Evolutionary conservation across 140 eudicot species (phyloP).

Genomic region (Ambrosia hybrid): DNA sequence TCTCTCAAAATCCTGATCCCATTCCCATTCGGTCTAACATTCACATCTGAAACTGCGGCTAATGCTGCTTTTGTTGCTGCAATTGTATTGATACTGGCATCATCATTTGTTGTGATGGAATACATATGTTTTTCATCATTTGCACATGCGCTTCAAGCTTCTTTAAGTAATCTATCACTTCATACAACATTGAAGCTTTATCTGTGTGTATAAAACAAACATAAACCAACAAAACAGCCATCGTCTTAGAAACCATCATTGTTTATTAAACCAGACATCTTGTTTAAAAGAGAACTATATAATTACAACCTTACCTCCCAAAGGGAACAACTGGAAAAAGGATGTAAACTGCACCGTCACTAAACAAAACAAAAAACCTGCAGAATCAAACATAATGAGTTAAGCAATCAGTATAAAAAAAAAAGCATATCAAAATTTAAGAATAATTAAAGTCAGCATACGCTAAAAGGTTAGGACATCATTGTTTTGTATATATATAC

Average conservation of each 20-base stretch:
- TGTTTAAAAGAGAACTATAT: background rate
- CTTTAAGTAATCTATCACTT: conserved; percentile 77
- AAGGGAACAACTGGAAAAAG: conserved; percentile 94
- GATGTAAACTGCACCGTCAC: conserved; percentile 81
- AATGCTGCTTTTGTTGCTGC: conserved; percentile 46
- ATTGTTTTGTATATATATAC: too few relatives aligned
- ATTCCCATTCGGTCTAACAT: conserved; percentile 74
- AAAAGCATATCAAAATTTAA: conserved; percentile 2
- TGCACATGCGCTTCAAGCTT: conserved; percentile 84
- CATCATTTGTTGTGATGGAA: conserved; percentile 57
- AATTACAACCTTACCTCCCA: conserved; percentile 61
- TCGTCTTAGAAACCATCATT: too few relatives aligned
- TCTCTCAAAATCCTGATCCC: conserved; percentile 45
- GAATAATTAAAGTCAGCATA: conserved; percentile 34
- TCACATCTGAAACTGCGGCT: conserved; percentile 65
- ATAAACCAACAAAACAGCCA: too few relatives aligned
- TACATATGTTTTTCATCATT: conserved; percentile 65
- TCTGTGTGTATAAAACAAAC: conserved; percentile 53
- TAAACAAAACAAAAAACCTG: conserved; percentile 85
- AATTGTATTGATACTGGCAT: conserved; percentile 48
- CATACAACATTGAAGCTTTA: conserved; percentile 91
- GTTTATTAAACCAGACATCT: background rate
- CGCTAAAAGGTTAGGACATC: conserved; percentile 44
- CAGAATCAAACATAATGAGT: conserved; percentile 25
- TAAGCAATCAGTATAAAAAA: background rate